Evolutionary conservation across 2,329 filamentous ascomycete genomes (phyloP).

Genomic region (Fusarium sp.): DNA sequence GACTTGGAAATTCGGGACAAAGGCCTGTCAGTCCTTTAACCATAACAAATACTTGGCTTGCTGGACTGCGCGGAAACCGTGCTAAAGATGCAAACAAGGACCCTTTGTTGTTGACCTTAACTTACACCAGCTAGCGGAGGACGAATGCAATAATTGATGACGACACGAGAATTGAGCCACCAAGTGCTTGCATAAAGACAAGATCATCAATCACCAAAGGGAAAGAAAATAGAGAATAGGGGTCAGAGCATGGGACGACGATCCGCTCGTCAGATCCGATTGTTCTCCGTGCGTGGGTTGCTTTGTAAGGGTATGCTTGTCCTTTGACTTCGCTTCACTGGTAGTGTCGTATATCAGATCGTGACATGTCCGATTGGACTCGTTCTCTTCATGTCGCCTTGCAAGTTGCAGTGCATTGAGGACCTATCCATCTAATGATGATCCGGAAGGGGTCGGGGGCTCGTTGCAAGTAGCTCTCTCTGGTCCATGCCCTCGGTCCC

Average conservation of each 20-base stretch:
- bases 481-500: constrained; percentile 18
- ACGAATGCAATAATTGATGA: constrained; percentile 20
- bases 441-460: constrained; percentile 9
- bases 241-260: constrained; percentile 18
- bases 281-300: constrained; percentile 28
- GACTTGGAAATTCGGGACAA: constrained; percentile 10
- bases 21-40: background rate
- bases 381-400: constrained; percentile 13
- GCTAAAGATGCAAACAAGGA: constrained; percentile 7
- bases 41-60: background rate
- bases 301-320: constrained; percentile 34
- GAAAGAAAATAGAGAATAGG: constrained; percentile 11
- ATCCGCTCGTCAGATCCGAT: constrained; percentile 22
- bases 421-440: constrained; percentile 26
- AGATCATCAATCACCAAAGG: background rate
- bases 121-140: background rate
- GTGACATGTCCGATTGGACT: constrained; percentile 17
- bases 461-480: constrained; percentile 15
- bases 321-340: constrained; percentile 12
- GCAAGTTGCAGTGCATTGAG: constrained; percentile 13
- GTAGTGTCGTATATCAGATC: constrained; percentile 12
- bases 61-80: constrained; percentile 11
- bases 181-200: constrained; percentile 15
- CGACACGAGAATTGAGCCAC: constrained; percentile 24
- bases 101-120: constrained; percentile 19